Conservation (phyloP, 2,329 filamentous ascomycete genomes). For the Exophiala bonariae region DNA sequence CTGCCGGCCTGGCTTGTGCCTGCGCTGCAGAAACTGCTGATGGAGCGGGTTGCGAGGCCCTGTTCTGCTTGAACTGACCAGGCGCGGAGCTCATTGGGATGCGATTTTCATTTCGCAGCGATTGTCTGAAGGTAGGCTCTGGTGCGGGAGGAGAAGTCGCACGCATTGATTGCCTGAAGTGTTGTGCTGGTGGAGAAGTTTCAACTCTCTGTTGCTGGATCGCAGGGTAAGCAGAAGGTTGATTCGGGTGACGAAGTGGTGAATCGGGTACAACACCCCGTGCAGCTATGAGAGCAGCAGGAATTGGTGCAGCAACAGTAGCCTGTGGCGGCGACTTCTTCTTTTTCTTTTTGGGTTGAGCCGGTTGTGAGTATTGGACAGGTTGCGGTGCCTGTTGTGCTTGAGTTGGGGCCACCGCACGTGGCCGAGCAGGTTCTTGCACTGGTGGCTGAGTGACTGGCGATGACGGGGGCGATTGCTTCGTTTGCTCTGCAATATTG, state of each 20-base stretch:
- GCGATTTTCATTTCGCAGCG: constrained; percentile 21
- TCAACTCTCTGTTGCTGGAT: constrained; percentile 5
- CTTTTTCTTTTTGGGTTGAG: constrained; percentile 14
- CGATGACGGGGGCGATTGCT: constrained; percentile 4
- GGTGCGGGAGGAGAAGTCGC: constrained; percentile 9
- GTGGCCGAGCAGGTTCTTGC: not conserved
- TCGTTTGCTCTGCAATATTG: constrained; percentile 23
- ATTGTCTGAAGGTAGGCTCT: constrained; percentile 18
- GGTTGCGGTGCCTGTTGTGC: not conserved
- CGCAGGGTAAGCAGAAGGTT: constrained; percentile 7
- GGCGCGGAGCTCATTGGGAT: constrained; percentile 3
- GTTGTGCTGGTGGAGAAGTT: constrained; percentile 8
- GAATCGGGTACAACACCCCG: constrained; percentile 4
- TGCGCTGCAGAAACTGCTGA: constrained; percentile 4
- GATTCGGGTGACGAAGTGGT: constrained; percentile 10
- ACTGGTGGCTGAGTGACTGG: constrained; percentile 2
- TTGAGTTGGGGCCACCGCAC: too few relatives aligned
- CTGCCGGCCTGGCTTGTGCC: constrained; percentile 9
- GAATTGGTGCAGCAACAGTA: constrained; percentile 18
- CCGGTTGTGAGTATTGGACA: not conserved
- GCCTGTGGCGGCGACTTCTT: constrained; percentile 20
- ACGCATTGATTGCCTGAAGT: constrained; percentile 27
- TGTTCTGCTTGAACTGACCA: constrained; percentile 1
- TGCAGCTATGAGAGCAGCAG: constrained; percentile 6
- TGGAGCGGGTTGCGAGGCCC: constrained; percentile 7